These are phyloP conservation scores for Yarrowia deformans DNA, from an alignment of 805 yeast species.

Conservation along the genomic window DNA sequence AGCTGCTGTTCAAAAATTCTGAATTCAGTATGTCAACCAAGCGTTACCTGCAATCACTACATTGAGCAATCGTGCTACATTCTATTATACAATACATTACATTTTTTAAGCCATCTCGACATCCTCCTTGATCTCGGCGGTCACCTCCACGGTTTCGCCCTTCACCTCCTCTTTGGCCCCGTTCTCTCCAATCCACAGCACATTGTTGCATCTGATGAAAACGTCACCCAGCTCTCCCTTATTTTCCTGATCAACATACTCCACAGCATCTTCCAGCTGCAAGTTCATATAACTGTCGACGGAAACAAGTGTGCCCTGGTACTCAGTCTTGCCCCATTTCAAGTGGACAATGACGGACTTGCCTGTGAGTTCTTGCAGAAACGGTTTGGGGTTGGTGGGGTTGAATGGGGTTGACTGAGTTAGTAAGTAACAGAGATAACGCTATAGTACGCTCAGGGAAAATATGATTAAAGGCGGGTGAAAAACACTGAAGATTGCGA, in stretches of 20 bases:
- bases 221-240: conserved; percentile 73
- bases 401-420: conserved; percentile 21
- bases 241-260: conserved; percentile 57
- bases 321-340: conserved; percentile 91
- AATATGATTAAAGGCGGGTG: no score
- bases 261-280: conserved; percentile 69
- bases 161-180: conserved; percentile 35
- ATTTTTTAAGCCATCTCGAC: conserved; percentile 15
- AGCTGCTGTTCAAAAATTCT: no score
- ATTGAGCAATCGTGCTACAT: background rate
- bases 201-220: conserved; percentile 85
- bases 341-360: conserved; percentile 76
- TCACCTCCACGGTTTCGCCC: conserved; percentile 2
- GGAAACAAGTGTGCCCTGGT: conserved; percentile 76
- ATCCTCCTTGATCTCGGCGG: conserved; percentile 23
- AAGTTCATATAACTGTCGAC: conserved; percentile 94
- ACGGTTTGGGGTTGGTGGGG: conserved; percentile 92
- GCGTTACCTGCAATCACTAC: no score
- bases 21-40: no score
- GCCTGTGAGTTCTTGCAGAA: conserved; percentile 75
- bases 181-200: conserved; percentile 69
- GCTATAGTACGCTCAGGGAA: no score
- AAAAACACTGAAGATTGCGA: no score
- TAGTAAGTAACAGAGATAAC: background rate
- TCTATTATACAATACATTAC: conserved; percentile 18